These are phyloP conservation scores for Cryphonectria nitschkei DNA, from an alignment of 2,329 filamentous ascomycete genomes.

Conservation along the genomic window DNA sequence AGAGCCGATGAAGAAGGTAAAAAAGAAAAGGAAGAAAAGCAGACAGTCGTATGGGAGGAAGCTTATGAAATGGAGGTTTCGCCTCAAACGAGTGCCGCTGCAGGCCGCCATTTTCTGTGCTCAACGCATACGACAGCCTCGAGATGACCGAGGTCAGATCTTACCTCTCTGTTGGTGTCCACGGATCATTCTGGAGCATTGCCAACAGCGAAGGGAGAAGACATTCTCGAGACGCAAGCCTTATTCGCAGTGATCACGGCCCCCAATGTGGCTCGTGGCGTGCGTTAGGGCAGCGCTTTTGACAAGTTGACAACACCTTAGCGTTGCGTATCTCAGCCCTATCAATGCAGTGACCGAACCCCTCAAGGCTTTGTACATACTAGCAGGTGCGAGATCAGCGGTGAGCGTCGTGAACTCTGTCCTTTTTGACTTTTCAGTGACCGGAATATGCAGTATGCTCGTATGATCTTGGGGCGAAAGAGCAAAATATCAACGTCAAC, in stretches of 20 bases:
- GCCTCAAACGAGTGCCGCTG: neutral
- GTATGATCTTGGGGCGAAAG: neutral
- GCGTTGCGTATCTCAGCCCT: conserved; percentile 3
- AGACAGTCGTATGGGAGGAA: neutral
- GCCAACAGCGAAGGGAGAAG: neutral
- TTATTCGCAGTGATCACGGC: neutral
- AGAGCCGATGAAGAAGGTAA: no score
- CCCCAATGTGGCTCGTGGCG: neutral
- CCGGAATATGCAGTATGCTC: neutral
- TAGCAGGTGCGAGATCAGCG: neutral
- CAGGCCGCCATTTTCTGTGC: neutral
- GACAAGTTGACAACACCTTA: conserved; percentile 2
- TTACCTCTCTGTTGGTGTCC: neutral
- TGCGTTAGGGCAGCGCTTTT: neutral
- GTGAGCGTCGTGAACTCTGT: neutral
- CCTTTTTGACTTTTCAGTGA: neutral
- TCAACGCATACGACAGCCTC: neutral
- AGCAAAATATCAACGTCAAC: neutral
- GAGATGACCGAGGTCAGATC: neutral
- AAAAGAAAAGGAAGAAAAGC: neutral
- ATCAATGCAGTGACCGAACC: neutral
- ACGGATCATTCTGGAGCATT: neutral
- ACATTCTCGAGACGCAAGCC: neutral
- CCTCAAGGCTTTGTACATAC: neutral
- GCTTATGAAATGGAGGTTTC: neutral